Evolutionary conservation across 352 stramenopile species (phyloP).

Genomic region (Pythium scleroteichum): DNA sequence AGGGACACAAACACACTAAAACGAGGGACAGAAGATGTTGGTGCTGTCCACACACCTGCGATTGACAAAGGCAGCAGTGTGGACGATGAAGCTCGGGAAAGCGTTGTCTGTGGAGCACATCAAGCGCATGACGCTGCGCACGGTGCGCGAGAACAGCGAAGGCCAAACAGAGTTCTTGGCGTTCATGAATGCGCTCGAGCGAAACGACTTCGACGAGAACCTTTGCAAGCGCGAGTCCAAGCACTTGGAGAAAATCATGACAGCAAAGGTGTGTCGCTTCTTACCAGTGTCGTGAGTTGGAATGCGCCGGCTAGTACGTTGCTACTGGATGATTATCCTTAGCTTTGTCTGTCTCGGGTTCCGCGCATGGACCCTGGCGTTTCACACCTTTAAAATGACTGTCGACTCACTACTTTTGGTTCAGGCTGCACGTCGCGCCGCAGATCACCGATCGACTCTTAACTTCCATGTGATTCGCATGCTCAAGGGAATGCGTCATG

Average conservation of each 20-base stretch:
- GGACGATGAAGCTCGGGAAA: conserved; percentile 77
- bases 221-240: conserved; percentile 81
- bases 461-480: conserved; percentile 90
- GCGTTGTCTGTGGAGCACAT: conserved; percentile 86
- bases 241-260: conserved; percentile 79
- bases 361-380: too few species aligned
- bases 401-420: background rate
- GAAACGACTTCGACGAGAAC: conserved; percentile 83
- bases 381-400: too few species aligned
- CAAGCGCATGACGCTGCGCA: conserved; percentile 90
- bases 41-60: conserved; percentile 7
- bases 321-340: background rate
- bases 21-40: conserved; percentile 5
- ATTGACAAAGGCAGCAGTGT: background rate
- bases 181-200: conserved; percentile 83
- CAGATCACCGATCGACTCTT: conserved; percentile 79
- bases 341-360: background rate
- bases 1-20: conserved; percentile 2
- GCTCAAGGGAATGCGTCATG: conserved; percentile 67
- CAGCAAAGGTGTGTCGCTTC: conserved; percentile 46
- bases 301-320: too few species aligned
- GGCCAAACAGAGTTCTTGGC: conserved; percentile 76
- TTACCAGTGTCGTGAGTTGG: too few species aligned
- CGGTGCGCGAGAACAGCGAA: conserved; percentile 75
- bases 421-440: conserved; percentile 56